Evolutionary conservation across 1,284 basidiomycete species (phyloP).

Genomic region (Rugosomyces carneus): DNA sequence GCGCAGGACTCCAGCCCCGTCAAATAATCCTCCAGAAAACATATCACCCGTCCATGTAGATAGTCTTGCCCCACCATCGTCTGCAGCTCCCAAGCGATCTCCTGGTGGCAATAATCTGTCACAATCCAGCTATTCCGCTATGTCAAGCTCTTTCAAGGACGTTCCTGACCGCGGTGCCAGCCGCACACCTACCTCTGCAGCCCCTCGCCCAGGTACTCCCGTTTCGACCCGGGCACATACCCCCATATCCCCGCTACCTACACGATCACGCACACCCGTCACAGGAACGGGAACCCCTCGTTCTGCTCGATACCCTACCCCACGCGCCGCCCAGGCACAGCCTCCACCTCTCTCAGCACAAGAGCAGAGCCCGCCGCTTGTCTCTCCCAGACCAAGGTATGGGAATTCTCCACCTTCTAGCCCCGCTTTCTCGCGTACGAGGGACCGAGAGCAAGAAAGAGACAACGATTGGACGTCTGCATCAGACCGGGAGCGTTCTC

Average conservation of each 20-base stretch:
- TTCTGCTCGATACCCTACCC: conserved; percentile 14
- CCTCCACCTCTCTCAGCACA: conserved; percentile 18
- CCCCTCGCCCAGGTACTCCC: conserved; percentile 17
- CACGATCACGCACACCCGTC: conserved; percentile 19
- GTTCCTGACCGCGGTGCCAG: conserved; percentile 14
- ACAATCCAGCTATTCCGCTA: conserved; percentile 16
- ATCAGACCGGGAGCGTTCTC: conserved; percentile 25
- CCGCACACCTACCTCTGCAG: conserved; percentile 15
- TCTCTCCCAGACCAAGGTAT: conserved; percentile 25
- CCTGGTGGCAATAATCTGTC: conserved; percentile 15
- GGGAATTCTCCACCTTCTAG: conserved; percentile 25
- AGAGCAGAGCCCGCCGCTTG: conserved; percentile 16
- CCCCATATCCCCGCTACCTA: conserved; percentile 1
- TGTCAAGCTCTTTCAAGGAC: conserved; percentile 16
- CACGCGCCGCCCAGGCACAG: conserved; percentile 16
- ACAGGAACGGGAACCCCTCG: conserved; percentile 23
- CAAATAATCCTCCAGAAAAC: conserved; percentile 16
- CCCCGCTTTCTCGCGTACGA: conserved; percentile 15
- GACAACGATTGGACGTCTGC: conserved; percentile 12
- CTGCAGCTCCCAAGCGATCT: conserved; percentile 13
- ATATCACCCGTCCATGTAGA: conserved; percentile 14
- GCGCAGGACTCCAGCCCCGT: conserved; percentile 19
- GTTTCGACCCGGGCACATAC: conserved; percentile 5
- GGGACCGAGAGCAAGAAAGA: conserved; percentile 14
- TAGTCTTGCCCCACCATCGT: conserved; percentile 15